Evolutionary conservation across 768 basidiomycete species (phyloP).

Genomic region (Auricularia sp.): DNA sequence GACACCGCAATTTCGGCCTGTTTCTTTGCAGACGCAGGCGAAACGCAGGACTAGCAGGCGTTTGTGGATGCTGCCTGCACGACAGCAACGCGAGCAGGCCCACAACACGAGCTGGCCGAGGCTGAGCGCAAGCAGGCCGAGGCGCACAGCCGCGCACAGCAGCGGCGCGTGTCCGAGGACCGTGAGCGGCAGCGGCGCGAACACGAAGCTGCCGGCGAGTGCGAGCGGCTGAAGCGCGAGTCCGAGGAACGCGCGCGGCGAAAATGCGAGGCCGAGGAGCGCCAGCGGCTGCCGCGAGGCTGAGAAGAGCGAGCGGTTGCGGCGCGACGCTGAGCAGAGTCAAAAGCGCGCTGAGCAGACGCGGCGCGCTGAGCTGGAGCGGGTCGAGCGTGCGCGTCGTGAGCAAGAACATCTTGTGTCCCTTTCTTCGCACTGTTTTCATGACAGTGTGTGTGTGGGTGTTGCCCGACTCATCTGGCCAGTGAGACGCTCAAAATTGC

Average conservation of each 20-base stretch:
- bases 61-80: no score
- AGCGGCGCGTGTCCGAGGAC: constrained; percentile 29
- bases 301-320: constrained; percentile 1
- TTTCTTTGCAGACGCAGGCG: no score
- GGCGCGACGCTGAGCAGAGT: neutral
- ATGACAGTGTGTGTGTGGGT: no score
- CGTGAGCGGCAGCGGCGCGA: constrained; percentile 3
- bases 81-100: no score
- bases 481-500: no score
- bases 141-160: constrained; percentile 7
- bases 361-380: neutral
- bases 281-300: constrained; percentile 4
- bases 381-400: neutral
- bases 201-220: constrained; percentile 14
- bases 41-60: no score
- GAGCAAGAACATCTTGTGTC: constrained; percentile 15
- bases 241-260: constrained; percentile 39
- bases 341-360: constrained; percentile 13
- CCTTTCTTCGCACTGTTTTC: no score
- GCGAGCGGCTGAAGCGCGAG: constrained; percentile 35
- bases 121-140: constrained; percentile 11
- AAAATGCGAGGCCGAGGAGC: constrained; percentile 1
- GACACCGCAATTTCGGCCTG: no score
- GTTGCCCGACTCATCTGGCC: no score
- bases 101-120: neutral